Conservation (phyloP, 495 filamentous ascomycete species). For the Penicillium macrosclerotiorum region DNA sequence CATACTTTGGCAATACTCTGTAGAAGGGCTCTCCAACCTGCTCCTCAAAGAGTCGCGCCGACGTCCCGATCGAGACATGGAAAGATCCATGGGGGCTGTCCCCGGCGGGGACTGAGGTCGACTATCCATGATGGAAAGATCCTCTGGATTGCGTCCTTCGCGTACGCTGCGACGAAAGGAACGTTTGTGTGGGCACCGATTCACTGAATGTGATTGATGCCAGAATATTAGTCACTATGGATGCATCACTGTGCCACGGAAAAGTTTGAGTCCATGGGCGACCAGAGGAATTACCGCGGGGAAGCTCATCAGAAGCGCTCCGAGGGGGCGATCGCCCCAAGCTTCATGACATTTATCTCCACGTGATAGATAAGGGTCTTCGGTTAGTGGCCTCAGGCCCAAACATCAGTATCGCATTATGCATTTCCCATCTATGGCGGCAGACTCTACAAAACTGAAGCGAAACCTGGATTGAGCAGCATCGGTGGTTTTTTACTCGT, state of each 20-base stretch:
- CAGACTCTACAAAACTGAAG: too few species aligned
- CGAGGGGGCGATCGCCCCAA: constrained; percentile 2
- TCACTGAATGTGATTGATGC: too few species aligned
- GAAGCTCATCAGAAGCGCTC: neutral
- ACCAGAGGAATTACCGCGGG: neutral
- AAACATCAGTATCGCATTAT: neutral
- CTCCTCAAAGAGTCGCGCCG: constrained; percentile 74
- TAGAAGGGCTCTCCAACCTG: constrained; percentile 43
- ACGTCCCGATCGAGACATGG: constrained; percentile 25
- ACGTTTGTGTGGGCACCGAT: too few species aligned
- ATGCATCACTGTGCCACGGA: neutral
- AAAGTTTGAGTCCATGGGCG: neutral
- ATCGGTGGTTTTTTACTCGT: too few species aligned
- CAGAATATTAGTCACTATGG: neutral
- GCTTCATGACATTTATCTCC: constrained; percentile 9
- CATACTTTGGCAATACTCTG: neutral
- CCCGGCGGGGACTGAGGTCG: constrained; percentile 23
- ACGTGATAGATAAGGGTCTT: constrained; percentile 7
- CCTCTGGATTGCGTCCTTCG: constrained; percentile 3
- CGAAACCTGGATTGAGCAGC: too few species aligned
- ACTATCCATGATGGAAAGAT: constrained; percentile 21
- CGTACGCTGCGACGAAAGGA: too few species aligned
- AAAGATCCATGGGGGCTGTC: constrained; percentile 19
- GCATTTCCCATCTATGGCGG: neutral
- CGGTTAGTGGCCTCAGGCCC: neutral